Evolutionary conservation across 1,284 basidiomycete species (phyloP).

Genomic region (Stygiomarasmius scandens): DNA sequence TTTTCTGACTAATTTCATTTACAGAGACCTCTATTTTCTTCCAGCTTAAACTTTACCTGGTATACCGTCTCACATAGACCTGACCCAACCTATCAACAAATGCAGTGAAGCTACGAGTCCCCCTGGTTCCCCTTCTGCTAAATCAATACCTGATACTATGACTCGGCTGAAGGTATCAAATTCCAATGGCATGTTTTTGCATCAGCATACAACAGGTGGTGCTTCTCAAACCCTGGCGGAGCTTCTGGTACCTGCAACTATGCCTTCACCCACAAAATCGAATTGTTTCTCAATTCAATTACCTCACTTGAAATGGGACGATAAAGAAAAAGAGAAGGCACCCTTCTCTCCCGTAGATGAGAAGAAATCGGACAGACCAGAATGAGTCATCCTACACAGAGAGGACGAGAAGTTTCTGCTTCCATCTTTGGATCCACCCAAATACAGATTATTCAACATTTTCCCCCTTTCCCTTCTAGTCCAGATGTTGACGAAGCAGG

Average conservation of each 20-base stretch:
- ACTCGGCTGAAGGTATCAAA: constrained; percentile 10
- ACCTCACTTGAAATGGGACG: background rate
- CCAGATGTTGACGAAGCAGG: constrained; percentile 43
- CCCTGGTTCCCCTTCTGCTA: too few species aligned
- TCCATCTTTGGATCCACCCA: constrained; percentile 64
- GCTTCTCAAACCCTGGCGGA: constrained; percentile 24
- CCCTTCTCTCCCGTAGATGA: constrained; percentile 1
- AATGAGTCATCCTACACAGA: constrained; percentile 32
- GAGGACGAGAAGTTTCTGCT: constrained; percentile 51
- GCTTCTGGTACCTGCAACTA: constrained; percentile 38
- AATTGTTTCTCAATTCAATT: background rate
- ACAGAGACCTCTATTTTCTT: constrained; percentile 67
- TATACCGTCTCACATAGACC: constrained; percentile 47
- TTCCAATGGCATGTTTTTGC: constrained; percentile 16
- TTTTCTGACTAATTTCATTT: constrained; percentile 5
- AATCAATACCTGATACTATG: too few species aligned
- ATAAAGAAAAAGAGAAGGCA: constrained; percentile 1
- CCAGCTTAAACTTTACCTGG: constrained; percentile 66
- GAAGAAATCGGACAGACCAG: background rate
- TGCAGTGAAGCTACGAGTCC: too few species aligned
- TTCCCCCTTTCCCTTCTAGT: constrained; percentile 73
- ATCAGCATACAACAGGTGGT: constrained; percentile 23
- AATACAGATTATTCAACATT: constrained; percentile 63
- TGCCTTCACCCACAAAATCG: constrained; percentile 6
- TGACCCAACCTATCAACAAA: constrained; percentile 20